These are phyloP conservation scores for Zygoascus flipseniorum DNA, from an alignment of 805 yeast genomes.

Conservation along the genomic window DNA sequence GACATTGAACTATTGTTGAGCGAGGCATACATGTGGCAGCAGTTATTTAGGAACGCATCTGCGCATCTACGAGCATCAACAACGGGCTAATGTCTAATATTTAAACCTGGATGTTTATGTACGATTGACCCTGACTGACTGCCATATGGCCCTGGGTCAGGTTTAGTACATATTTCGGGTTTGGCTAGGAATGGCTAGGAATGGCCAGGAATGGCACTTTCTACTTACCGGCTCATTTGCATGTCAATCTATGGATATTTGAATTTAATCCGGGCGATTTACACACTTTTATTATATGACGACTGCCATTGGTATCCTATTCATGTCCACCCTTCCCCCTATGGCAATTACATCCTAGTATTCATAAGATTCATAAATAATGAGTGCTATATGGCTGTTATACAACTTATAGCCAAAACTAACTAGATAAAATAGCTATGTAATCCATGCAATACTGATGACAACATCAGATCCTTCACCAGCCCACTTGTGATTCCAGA, in stretches of 20 bases:
- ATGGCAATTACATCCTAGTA: too few relatives aligned
- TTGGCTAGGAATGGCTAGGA: too few relatives aligned
- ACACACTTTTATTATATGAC: not conserved
- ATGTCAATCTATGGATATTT: not conserved
- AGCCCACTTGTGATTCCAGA: slow-evolving; percentile 18
- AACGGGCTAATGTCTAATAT: not conserved
- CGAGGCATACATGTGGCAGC: slow-evolving; percentile 96
- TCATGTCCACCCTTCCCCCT: too few relatives aligned
- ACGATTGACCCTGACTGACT: too few relatives aligned
- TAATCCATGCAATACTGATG: slow-evolving; percentile 19
- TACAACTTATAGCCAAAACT: too few relatives aligned
- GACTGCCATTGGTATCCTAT: not conserved
- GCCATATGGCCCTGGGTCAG: too few relatives aligned
- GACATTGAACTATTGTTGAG: slow-evolving; percentile 87
- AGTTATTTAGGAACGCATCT: slow-evolving; percentile 77
- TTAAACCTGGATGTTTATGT: not conserved
- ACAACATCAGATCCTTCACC: slow-evolving; percentile 16
- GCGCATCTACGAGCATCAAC: slow-evolving; percentile 57
- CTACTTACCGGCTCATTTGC: not conserved
- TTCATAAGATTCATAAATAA: too few relatives aligned
- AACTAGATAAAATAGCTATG: too few relatives aligned
- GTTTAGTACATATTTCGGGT: too few relatives aligned
- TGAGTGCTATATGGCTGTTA: too few relatives aligned
- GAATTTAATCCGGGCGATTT: not conserved
- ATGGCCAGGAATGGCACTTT: too few relatives aligned